Conservation (phyloP, 352 stramenopile species). For the Pythium guiyangense region DNA sequence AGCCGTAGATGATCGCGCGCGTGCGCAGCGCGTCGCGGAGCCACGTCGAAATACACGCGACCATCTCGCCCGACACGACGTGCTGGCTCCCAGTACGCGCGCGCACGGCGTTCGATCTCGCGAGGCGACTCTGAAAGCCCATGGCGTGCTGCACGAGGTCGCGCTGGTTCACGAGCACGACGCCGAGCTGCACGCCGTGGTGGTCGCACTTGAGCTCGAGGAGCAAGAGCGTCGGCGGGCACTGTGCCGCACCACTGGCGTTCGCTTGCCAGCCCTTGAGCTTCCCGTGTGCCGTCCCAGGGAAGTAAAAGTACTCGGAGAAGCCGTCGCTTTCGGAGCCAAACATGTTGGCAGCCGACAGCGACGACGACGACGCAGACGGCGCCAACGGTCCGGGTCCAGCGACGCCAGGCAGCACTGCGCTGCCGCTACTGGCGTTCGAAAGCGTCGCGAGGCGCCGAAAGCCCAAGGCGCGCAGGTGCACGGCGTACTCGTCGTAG, state of each 20-base stretch:
- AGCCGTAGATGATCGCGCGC: constrained; percentile 60
- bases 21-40: constrained; percentile 51
- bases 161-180: constrained; percentile 53
- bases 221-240: constrained; percentile 35
- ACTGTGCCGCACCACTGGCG: constrained; percentile 5
- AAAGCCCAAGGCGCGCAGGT: constrained; percentile 67
- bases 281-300: constrained; percentile 22
- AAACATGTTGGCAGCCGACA: constrained; percentile 27
- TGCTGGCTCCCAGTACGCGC: constrained; percentile 11
- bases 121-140: constrained; percentile 44
- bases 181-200: constrained; percentile 52
- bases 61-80: constrained; percentile 26
- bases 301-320: constrained; percentile 64
- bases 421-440: constrained; percentile 9
- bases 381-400: neutral
- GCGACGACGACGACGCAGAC: constrained; percentile 12
- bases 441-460: constrained; percentile 42
- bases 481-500: constrained; percentile 57
- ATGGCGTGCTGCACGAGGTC: constrained; percentile 64
- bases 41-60: constrained; percentile 44
- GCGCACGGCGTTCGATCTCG: constrained; percentile 6
- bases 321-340: constrained; percentile 42
- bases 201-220: constrained; percentile 76
- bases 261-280: constrained; percentile 20
- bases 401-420: neutral